phyloP scores from a whole-genome alignment of 2,329 filamentous ascomycete genomes.

The Pseudogymnoascus sp. region DNA sequence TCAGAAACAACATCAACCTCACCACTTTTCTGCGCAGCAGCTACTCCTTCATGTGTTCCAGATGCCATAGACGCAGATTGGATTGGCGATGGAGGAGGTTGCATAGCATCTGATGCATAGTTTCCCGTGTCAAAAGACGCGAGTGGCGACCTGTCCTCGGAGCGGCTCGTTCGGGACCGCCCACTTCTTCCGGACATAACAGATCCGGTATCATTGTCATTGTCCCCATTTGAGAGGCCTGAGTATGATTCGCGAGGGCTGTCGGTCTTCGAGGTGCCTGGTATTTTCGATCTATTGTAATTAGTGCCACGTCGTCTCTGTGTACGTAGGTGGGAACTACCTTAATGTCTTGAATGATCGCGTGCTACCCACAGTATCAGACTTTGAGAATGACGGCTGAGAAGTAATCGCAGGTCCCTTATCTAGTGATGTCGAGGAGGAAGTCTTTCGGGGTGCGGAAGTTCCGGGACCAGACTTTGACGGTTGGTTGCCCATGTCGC shows the following conservation, averaged over 20 bases:
- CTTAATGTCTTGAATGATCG: conserved; percentile 75
- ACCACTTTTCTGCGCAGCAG: conserved; percentile 73
- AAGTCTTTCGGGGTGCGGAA: conserved; percentile 23
- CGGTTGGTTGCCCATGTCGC: conserved; percentile 66
- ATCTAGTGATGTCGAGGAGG: conserved; percentile 26
- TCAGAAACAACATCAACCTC: conserved; percentile 95
- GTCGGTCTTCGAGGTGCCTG: conserved; percentile 60
- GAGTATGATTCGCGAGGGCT: conserved; percentile 73
- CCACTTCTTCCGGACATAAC: conserved; percentile 62
- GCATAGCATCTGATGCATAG: conserved; percentile 42
- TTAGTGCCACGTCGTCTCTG: background rate
- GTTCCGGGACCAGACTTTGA: conserved; percentile 38
- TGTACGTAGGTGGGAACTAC: background rate
- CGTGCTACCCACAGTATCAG: conserved; percentile 87
- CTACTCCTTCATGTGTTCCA: conserved; percentile 65
- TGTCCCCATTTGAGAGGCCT: conserved; percentile 52
- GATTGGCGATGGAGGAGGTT: conserved; percentile 78
- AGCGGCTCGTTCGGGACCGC: conserved; percentile 41
- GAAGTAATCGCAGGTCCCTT: conserved; percentile 52
- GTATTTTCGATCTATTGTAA: conserved; percentile 67
- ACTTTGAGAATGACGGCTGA: conserved; percentile 85
- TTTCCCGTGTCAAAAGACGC: conserved; percentile 33
- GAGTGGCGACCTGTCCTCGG: conserved; percentile 34
- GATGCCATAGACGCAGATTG: conserved; percentile 66
- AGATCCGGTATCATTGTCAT: conserved; percentile 58